Conservation (phyloP, 306 rosid species). For the Sesbania bispinosa region DNA sequence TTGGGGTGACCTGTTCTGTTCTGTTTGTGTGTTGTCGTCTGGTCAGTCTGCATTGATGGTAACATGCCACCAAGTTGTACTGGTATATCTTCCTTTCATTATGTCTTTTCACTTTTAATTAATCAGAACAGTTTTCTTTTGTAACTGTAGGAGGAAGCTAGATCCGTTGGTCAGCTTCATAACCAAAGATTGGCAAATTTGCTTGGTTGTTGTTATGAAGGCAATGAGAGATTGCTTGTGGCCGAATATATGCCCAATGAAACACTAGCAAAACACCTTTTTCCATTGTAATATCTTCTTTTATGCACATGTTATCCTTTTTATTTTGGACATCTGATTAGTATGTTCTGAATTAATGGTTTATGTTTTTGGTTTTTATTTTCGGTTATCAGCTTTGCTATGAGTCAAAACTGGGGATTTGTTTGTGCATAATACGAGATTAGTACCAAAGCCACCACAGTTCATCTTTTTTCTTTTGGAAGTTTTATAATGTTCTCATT, state of each 20-base stretch:
- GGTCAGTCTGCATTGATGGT: not conserved
- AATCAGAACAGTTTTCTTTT: slow-evolving; percentile 5
- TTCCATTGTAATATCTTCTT: slow-evolving; percentile 58
- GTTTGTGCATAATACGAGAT: not conserved
- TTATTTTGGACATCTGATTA: not conserved
- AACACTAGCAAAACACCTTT: slow-evolving; percentile 77
- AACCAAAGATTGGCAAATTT: slow-evolving; percentile 67
- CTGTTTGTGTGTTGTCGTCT: not conserved
- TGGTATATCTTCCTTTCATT: not conserved
- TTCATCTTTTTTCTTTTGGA: not conserved
- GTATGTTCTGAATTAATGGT: not conserved
- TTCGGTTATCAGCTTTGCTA: not conserved
- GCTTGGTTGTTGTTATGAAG: slow-evolving; percentile 74
- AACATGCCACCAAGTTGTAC: not conserved
- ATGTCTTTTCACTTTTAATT: slow-evolving; percentile 18
- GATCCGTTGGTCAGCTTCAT: slow-evolving; percentile 74
- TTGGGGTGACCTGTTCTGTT: not conserved
- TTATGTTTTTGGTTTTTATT: not conserved
- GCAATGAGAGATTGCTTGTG: slow-evolving; percentile 79
- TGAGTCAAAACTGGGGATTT: not conserved
- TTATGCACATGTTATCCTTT: not conserved
- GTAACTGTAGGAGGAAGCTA: slow-evolving; percentile 65
- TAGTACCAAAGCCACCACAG: not conserved
- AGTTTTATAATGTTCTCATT: not conserved
- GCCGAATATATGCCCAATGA: slow-evolving; percentile 77